Percentiles rank a stretch among this genome's conserved stretches.
These are phyloP conservation scores for Ilyonectria robusta DNA, from an alignment of 2,329 filamentous ascomycete species.

Conservation along the genomic window DNA sequence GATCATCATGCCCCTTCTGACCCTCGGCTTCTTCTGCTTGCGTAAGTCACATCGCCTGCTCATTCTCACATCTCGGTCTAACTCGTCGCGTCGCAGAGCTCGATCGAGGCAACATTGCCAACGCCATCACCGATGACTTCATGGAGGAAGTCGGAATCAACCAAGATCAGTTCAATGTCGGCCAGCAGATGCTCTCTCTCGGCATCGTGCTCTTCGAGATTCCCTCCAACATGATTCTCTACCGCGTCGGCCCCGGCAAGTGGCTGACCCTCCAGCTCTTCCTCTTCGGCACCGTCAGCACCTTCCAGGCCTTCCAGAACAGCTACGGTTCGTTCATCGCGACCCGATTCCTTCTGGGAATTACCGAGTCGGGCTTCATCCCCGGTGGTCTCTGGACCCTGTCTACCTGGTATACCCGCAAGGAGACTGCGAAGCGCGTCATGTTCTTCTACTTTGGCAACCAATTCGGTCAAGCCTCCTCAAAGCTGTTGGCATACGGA, in stretches of 20 bases:
- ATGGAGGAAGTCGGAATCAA: constrained; percentile 64
- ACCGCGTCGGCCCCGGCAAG: constrained; percentile 58
- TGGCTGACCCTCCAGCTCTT: constrained; percentile 69
- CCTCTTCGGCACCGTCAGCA: constrained; percentile 66
- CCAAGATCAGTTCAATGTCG: constrained; percentile 67
- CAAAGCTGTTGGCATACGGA: constrained; percentile 59
- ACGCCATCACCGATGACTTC: constrained; percentile 64
- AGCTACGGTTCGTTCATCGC: constrained; percentile 63
- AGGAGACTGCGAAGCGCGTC: constrained; percentile 66
- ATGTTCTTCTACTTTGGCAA: constrained; percentile 71
- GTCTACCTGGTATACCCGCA: constrained; percentile 68
- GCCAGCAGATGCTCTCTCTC: constrained; percentile 64
- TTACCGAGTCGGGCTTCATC: constrained; percentile 69
- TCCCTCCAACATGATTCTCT: constrained; percentile 55
- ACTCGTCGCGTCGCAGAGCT: constrained; percentile 47
- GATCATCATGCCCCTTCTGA: constrained; percentile 60
- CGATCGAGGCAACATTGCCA: constrained; percentile 60
- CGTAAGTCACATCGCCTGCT: constrained; percentile 48
- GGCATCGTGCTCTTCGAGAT: constrained; percentile 64
- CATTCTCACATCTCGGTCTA: neutral
- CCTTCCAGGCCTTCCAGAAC: constrained; percentile 67
- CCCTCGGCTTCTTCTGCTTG: constrained; percentile 59
- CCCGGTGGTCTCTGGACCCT: constrained; percentile 66
- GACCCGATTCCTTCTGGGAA: constrained; percentile 66
- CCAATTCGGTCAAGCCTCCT: constrained; percentile 60